phyloP scores from a whole-genome alignment of 140 eudicot species.

The Anethum foeniculum region DNA sequence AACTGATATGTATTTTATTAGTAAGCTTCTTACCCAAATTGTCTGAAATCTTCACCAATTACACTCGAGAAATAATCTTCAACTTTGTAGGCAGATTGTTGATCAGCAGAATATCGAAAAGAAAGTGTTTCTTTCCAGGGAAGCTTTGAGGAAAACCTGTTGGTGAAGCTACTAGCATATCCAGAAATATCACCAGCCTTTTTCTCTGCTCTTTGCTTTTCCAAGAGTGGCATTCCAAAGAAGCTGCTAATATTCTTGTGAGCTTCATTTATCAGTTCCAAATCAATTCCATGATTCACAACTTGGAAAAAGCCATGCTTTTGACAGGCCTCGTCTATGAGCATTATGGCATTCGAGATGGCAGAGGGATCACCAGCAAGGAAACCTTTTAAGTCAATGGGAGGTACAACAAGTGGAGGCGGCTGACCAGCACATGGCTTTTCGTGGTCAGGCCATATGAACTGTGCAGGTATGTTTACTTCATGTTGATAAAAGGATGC shows the following conservation, averaged over 20 bases:
- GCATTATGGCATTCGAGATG: slow-evolving; percentile 29
- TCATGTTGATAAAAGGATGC: slow-evolving; percentile 46
- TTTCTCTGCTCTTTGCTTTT: slow-evolving; percentile 50
- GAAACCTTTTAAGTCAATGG: slow-evolving; percentile 52
- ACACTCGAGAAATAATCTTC: slow-evolving; percentile 43
- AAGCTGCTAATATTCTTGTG: slow-evolving; percentile 35
- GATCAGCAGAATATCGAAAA: slow-evolving; percentile 39
- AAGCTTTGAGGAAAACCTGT: slow-evolving; percentile 59
- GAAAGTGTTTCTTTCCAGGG: slow-evolving; percentile 96
- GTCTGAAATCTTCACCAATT: slow-evolving; percentile 51
- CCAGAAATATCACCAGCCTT: slow-evolving; percentile 59
- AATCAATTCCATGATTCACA: slow-evolving; percentile 61
- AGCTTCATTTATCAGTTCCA: slow-evolving; percentile 36
- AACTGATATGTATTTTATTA: background rate
- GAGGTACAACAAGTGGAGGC: slow-evolving; percentile 46
- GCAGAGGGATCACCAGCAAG: slow-evolving; percentile 55
- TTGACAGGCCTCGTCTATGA: slow-evolving; percentile 48
- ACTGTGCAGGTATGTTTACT: slow-evolving; percentile 48
- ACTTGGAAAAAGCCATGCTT: slow-evolving; percentile 71
- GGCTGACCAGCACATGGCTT: slow-evolving; percentile 40
- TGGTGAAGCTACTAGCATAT: slow-evolving; percentile 77
- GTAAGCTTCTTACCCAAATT: slow-evolving; percentile 48
- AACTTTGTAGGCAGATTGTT: slow-evolving; percentile 25
- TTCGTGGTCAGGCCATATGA: slow-evolving; percentile 83
- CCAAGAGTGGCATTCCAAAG: slow-evolving; percentile 46